Evolutionary conservation across 495 filamentous ascomycete species (phyloP).

Genomic region (Hypoxylon rickii): DNA sequence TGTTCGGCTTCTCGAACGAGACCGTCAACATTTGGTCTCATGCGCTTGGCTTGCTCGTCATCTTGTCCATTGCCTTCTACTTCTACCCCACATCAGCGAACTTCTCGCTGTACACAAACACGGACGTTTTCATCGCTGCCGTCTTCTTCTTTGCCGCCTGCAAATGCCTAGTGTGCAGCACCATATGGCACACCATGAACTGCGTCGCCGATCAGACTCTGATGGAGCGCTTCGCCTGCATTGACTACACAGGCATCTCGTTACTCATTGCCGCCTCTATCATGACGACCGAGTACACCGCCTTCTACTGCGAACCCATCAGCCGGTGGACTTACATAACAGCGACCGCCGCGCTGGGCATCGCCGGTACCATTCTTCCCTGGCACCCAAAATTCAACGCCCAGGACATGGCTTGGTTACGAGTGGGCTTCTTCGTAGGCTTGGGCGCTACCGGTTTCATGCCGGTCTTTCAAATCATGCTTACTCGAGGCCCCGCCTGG

Average conservation of each 20-base stretch:
- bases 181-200: conserved; percentile 98
- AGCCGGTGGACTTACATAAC: conserved; percentile 87
- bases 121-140: conserved; percentile 86
- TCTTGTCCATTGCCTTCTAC: conserved; percentile 91
- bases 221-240: conserved; percentile 95
- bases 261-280: conserved; percentile 95
- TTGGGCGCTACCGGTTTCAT: conserved; percentile 90
- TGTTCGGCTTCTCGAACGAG: conserved; percentile 87
- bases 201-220: conserved; percentile 85
- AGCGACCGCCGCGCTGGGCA: conserved; percentile 77
- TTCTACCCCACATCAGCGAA: conserved; percentile 89
- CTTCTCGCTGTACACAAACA: conserved; percentile 81
- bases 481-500: conserved; percentile 74
- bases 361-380: conserved; percentile 88
- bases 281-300: conserved; percentile 97
- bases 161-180: conserved; percentile 94
- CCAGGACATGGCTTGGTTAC: conserved; percentile 84
- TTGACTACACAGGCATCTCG: conserved; percentile 98
- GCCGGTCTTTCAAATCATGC: conserved; percentile 79
- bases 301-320: conserved; percentile 94
- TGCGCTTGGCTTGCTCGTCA: conserved; percentile 80
- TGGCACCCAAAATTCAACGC: conserved; percentile 98
- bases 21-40: conserved; percentile 98
- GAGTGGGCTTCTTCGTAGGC: conserved; percentile 89
- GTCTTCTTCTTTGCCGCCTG: conserved; percentile 96